A percentile compares a stretch with the other conserved stretches of the same genome.
These are phyloP conservation scores for Nannochloropsis granulata DNA, from an alignment of 108 stramenopile species.

Conservation along the genomic window DNA sequence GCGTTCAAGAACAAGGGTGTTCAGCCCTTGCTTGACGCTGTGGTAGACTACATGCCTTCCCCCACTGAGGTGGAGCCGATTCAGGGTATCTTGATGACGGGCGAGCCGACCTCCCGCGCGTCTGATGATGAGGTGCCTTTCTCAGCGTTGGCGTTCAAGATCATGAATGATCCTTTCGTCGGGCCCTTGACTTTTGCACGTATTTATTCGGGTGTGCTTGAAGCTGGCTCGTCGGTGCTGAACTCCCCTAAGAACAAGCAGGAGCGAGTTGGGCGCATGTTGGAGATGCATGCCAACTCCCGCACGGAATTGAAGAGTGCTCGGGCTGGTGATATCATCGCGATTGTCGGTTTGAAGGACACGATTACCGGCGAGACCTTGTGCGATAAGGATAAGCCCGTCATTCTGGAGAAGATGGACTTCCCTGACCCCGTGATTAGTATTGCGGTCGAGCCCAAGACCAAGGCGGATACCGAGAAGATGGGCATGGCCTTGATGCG, in stretches of 20 bases:
- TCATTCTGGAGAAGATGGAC: constrained; percentile 87
- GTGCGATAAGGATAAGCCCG: constrained; percentile 33
- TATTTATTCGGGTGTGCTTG: constrained; percentile 36
- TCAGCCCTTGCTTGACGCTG: constrained; percentile 82
- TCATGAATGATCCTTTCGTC: constrained; percentile 41
- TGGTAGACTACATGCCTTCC: constrained; percentile 80
- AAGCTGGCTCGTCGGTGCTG: constrained; percentile 41
- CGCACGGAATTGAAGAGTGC: constrained; percentile 38
- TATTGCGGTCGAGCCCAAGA: constrained; percentile 41
- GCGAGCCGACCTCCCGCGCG: constrained; percentile 24
- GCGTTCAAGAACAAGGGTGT: constrained; percentile 51
- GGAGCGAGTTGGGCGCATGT: constrained; percentile 79
- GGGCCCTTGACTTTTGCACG: constrained; percentile 37
- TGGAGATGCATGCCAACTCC: constrained; percentile 41
- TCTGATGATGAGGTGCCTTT: constrained; percentile 64
- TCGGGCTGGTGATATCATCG: constrained; percentile 27
- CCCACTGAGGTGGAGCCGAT: constrained; percentile 71
- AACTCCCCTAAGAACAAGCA: constrained; percentile 84
- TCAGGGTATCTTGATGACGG: constrained; percentile 48
- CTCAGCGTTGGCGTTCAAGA: constrained; percentile 38
- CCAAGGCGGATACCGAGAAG: constrained; percentile 41
- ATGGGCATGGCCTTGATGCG: constrained; percentile 31
- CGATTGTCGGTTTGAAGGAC: constrained; percentile 23
- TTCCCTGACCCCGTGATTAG: constrained; percentile 65
- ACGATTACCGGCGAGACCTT: constrained; percentile 40